Conservation (phyloP, 495 filamentous ascomycete genomes). For the Trichoderma parareesei region DNA sequence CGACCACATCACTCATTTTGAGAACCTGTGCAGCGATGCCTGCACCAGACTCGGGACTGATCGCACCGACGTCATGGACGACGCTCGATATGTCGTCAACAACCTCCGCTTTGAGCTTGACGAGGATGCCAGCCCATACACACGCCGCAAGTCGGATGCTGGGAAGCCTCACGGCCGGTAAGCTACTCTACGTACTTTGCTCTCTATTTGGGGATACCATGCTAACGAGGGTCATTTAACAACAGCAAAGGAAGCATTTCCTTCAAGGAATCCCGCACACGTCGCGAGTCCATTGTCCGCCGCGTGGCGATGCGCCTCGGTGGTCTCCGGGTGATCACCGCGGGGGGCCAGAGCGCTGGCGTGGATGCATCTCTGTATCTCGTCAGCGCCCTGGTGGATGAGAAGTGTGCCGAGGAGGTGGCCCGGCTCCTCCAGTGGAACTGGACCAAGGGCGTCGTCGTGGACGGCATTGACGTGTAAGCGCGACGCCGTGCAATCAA, state of each 20-base stretch:
- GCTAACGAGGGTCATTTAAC: constrained; percentile 8
- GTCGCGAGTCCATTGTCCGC: constrained; percentile 60
- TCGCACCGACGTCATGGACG: constrained; percentile 63
- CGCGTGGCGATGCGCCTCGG: constrained; percentile 57
- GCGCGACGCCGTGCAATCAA: background rate
- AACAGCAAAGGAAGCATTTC: constrained; percentile 60
- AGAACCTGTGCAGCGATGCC: constrained; percentile 60
- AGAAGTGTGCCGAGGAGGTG: constrained; percentile 60
- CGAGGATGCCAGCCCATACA: constrained; percentile 67
- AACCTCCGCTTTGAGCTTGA: constrained; percentile 69
- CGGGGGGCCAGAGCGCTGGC: constrained; percentile 66
- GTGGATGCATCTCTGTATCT: constrained; percentile 73
- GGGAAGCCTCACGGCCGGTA: constrained; percentile 51
- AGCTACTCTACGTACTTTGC: constrained; percentile 13
- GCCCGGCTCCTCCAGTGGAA: constrained; percentile 60
- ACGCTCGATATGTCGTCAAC: constrained; percentile 71
- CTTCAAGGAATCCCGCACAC: constrained; percentile 53
- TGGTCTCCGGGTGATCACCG: constrained; percentile 67
- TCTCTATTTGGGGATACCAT: constrained; percentile 14
- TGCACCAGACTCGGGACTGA: constrained; percentile 47
- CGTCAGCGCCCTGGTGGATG: constrained; percentile 60
- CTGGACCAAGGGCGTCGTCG: constrained; percentile 63
- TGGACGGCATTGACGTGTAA: constrained; percentile 67
- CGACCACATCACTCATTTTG: constrained; percentile 53
- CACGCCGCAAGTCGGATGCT: constrained; percentile 56